Evolutionary conservation across 106 monocot genomes (phyloP).

Genomic region (Apostasia ramifera): DNA sequence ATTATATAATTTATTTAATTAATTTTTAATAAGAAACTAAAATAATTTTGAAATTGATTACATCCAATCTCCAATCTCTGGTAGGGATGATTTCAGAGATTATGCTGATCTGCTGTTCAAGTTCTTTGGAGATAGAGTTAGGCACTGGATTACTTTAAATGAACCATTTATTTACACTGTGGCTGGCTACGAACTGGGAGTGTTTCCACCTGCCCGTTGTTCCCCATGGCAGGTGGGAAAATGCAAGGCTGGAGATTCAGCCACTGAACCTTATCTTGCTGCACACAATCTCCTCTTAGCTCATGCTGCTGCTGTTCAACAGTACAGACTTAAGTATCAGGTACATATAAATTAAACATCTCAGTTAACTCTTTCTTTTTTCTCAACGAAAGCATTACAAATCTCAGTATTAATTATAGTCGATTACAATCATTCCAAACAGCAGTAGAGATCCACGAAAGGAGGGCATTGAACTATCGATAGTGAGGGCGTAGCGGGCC

Average conservation of each 20-base stretch:
- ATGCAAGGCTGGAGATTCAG: slow-evolving; percentile 40
- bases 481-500: no score
- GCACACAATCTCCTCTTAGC: slow-evolving; percentile 50
- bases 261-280: slow-evolving; percentile 45
- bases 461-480: no score
- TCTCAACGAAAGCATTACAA: no score
- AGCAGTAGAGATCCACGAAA: no score
- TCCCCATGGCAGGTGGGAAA: slow-evolving; percentile 17
- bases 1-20: no score
- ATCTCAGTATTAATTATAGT: no score
- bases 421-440: no score
- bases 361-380: no score
- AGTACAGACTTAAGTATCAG: slow-evolving; percentile 63
- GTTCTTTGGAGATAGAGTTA: slow-evolving; percentile 64
- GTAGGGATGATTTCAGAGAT: slow-evolving; percentile 39
- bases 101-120: slow-evolving; percentile 43
- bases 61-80: background rate
- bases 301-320: slow-evolving; percentile 31
- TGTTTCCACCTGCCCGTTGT: slow-evolving; percentile 50
- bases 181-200: slow-evolving; percentile 28
- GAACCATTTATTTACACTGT: slow-evolving; percentile 38
- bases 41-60: no score
- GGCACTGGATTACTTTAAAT: slow-evolving; percentile 74
- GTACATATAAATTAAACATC: slow-evolving; percentile 3
- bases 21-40: no score